Base-by-base conservation (phyloP, 2,329 filamentous ascomycete genomes). In the Didymella keratinophila region DNA sequence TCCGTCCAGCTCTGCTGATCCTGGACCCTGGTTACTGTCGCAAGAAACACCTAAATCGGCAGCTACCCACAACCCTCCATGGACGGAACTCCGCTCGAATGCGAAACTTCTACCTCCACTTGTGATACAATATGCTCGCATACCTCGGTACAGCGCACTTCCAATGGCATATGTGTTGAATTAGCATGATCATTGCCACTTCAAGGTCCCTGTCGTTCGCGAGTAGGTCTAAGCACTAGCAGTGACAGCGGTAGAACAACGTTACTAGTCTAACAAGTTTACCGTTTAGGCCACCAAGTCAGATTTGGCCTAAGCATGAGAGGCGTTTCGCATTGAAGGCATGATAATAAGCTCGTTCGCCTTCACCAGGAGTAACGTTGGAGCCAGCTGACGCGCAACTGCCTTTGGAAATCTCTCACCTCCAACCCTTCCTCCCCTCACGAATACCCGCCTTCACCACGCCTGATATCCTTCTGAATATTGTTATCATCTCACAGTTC, bases 271-370 rank as follows among this genome's bases (percentile, higher is more conserved):
- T 20, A 18, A n/a, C 28, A 5, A 14, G 3, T 23, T 43, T 18
- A 34, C 39, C 49, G 28, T 6, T 52, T 20, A 52, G 37, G 37
- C 39, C 49, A 44, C 39, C 39, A 34, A 16, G 28, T 34, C 49
- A 52, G 49, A 36, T 14, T 52, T 43, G 10, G 39, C 39, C 34
- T 20, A 49, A 25, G 34, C 18, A 25, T 2, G 16, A 25, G 18
- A 32, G 11, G 32, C 16, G 20, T 53, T 9, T 39, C 36, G 36
- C 36, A 39, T 39, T 39, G 18, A 39, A 39, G 18, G 36, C 36
- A 39, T 36, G 16, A 20, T 46, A 32, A 18, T 32, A 32, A 18
- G 18, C 14, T 8, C 4, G 12, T 32, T 32, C 6, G n/a, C 12
- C 10, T 39, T 27, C 5, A 25, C 18, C 4, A 20, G 16, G n/a